Conservation (phyloP, 371 early-diverging fungal genomes). For the Blakeslea trispora region DNA sequence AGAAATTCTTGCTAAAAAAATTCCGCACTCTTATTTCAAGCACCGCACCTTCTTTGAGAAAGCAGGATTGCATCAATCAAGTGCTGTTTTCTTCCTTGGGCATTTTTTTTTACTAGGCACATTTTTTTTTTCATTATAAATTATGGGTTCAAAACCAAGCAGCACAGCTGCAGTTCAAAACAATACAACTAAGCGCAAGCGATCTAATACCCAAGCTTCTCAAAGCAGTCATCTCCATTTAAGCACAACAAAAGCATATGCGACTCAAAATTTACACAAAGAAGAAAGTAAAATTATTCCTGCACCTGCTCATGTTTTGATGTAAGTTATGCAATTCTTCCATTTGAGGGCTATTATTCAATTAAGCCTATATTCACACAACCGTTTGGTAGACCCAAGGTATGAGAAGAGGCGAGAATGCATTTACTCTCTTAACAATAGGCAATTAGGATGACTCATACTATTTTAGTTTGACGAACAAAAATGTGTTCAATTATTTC, state of each 20-base stretch:
- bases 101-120: no score
- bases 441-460: background rate
- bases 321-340: background rate
- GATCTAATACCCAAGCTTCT: slow-evolving; percentile 22
- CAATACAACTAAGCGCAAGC: slow-evolving; percentile 21
- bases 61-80: no score
- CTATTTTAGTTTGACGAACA: slow-evolving; percentile 33
- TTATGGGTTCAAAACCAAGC: slow-evolving; percentile 32
- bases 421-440: background rate
- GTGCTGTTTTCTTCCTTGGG: no score
- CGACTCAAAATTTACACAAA: background rate
- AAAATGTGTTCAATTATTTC: slow-evolving; percentile 39
- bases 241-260: slow-evolving; percentile 6
- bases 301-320: slow-evolving; percentile 1
- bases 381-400: slow-evolving; percentile 15
- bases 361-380: no score
- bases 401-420: no score
- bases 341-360: background rate
- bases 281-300: slow-evolving; percentile 3
- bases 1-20: no score
- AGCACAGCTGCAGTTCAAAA: slow-evolving; percentile 8
- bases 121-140: background rate
- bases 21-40: no score
- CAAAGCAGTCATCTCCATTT: slow-evolving; percentile 8
- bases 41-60: no score